These are phyloP conservation scores for Neofusicoccum kwambonambiense DNA, from an alignment of 2,329 filamentous ascomycete genomes.

Conservation along the genomic window DNA sequence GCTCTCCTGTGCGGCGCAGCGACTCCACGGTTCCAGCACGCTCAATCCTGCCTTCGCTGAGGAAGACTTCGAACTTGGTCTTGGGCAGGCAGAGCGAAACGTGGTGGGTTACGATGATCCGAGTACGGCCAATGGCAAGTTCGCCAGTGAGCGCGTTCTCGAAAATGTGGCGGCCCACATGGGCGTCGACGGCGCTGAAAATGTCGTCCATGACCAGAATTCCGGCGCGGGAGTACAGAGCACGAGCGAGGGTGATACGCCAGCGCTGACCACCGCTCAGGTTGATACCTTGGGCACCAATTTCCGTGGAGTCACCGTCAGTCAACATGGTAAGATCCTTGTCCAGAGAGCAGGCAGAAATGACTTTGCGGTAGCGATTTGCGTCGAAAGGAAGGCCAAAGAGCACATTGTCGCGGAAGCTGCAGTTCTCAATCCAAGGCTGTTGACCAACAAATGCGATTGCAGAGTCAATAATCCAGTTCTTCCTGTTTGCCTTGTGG, in stretches of 20 bases:
- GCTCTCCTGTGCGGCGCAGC: slow-evolving; percentile 41
- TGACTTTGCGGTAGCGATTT: slow-evolving; percentile 67
- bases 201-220: slow-evolving; percentile 80
- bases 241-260: slow-evolving; percentile 23
- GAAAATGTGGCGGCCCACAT: slow-evolving; percentile 68
- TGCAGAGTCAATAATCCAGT: slow-evolving; percentile 69
- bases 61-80: slow-evolving; percentile 71
- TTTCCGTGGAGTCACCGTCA: slow-evolving; percentile 76
- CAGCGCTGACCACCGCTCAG: slow-evolving; percentile 70
- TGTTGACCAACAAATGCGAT: slow-evolving; percentile 69
- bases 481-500: slow-evolving; percentile 53
- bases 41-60: slow-evolving; percentile 66
- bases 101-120: slow-evolving; percentile 80
- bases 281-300: slow-evolving; percentile 82
- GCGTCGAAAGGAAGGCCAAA: slow-evolving; percentile 72
- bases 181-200: slow-evolving; percentile 69
- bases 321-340: slow-evolving; percentile 75
- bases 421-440: slow-evolving; percentile 77
- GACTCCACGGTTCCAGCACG: slow-evolving; percentile 65
- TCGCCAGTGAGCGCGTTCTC: slow-evolving; percentile 72
- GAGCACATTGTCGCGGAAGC: slow-evolving; percentile 73
- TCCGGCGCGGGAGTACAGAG: slow-evolving; percentile 72
- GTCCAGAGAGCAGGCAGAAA: slow-evolving; percentile 69
- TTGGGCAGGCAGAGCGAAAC: slow-evolving; percentile 68
- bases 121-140: slow-evolving; percentile 66